phyloP scores from a whole-genome alignment of 495 filamentous ascomycete species.

The Glonium stellatum region DNA sequence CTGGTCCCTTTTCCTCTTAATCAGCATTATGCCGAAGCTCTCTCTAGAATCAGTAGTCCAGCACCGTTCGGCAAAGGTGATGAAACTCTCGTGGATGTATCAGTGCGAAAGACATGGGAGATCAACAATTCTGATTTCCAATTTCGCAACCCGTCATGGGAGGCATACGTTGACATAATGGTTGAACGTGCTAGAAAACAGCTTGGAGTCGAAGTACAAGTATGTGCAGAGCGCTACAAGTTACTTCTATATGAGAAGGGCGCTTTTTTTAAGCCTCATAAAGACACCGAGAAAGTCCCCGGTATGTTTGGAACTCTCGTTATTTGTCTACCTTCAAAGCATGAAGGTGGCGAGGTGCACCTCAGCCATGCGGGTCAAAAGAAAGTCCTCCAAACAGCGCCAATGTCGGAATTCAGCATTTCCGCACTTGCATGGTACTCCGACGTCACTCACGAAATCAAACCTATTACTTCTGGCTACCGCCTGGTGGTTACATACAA shows the following conservation, averaged over 20 bases:
- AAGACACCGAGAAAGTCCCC: constrained; percentile 48
- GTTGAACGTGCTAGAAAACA: constrained; percentile 19
- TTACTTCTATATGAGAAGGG: constrained; percentile 51
- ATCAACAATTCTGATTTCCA: constrained; percentile 42
- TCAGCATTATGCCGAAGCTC: too few relatives aligned
- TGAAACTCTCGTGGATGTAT: constrained; percentile 43
- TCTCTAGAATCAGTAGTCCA: too few relatives aligned
- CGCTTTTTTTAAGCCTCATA: constrained; percentile 48
- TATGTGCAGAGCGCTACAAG: constrained; percentile 47
- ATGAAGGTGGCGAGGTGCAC: constrained; percentile 47
- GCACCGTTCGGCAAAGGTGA: constrained; percentile 43
- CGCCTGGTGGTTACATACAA: constrained; percentile 52
- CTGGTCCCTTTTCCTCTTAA: too few relatives aligned
- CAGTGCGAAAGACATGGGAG: constrained; percentile 48
- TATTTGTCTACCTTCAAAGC: constrained; percentile 47
- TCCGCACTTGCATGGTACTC: constrained; percentile 44
- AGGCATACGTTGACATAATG: constrained; percentile 19
- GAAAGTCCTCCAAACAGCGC: constrained; percentile 33
- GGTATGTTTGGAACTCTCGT: constrained; percentile 54
- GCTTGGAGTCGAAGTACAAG: constrained; percentile 5
- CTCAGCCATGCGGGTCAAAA: constrained; percentile 38
- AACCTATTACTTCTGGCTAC: constrained; percentile 44
- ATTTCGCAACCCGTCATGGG: constrained; percentile 38
- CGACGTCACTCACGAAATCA: constrained; percentile 49
- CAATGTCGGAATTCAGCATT: constrained; percentile 32